phyloP scores from a whole-genome alignment of 1,284 basidiomycete species.

The Exobasidium cylindrosporum region DNA sequence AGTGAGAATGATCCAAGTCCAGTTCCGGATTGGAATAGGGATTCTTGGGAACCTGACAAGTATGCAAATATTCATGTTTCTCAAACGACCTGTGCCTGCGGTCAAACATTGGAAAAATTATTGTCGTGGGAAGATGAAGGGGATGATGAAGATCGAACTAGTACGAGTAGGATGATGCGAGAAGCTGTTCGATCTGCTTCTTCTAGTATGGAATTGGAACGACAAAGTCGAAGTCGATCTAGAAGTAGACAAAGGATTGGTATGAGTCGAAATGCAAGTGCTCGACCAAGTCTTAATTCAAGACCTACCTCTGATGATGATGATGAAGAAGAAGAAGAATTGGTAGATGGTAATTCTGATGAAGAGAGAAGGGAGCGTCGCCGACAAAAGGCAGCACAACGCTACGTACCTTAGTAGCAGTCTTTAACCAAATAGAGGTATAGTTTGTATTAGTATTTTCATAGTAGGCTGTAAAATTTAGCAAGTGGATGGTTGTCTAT shows the following conservation, averaged over 20 bases:
- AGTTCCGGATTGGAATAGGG: constrained; percentile 7
- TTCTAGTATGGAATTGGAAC: neutral
- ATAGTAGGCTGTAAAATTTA: no score
- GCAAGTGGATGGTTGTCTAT: no score
- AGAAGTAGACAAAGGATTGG: neutral
- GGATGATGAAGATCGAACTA: constrained; percentile 9
- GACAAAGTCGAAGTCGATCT: neutral
- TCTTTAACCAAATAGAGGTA: no score
- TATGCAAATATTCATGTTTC: constrained; percentile 11
- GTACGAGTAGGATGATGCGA: neutral
- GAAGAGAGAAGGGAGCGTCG: neutral
- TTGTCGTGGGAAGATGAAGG: constrained; percentile 14
- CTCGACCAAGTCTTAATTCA: neutral
- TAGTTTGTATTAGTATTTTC: no score
- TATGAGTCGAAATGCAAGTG: neutral
- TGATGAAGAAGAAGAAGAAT: neutral
- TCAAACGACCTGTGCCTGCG: constrained; percentile 13
- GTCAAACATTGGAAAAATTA: constrained; percentile 10
- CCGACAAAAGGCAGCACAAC: neutral
- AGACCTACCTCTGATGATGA: neutral
- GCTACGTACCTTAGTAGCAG: no score
- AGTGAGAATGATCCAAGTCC: constrained; percentile 10
- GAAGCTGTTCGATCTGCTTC: constrained; percentile 6
- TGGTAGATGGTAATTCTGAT: neutral
- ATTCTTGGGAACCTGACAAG: constrained; percentile 11